Conservation (phyloP, 441 rosid genomes). For the Gossypium gossypioides region DNA sequence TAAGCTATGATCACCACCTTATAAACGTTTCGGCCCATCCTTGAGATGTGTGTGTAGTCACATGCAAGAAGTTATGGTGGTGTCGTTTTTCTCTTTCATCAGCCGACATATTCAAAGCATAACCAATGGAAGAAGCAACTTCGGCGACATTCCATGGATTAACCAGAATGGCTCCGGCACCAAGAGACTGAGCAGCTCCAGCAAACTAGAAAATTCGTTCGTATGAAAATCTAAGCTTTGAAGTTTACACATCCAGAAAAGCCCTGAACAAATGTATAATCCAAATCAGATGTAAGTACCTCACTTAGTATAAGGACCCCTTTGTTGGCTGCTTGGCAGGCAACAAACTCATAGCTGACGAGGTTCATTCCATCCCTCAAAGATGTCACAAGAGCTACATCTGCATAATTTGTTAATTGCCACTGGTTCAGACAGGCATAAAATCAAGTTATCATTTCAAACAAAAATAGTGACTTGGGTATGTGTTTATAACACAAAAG, state of each 20-base stretch:
- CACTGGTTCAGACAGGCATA: background rate
- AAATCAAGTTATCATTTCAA: background rate
- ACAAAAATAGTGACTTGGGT: background rate
- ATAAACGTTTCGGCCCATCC: slow-evolving; percentile 78
- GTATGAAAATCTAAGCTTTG: slow-evolving; percentile 1
- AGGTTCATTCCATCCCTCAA: slow-evolving; percentile 77
- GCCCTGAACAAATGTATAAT: background rate
- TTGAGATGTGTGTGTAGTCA: slow-evolving; percentile 65
- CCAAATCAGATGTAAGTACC: slow-evolving; percentile 24
- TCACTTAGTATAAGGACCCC: slow-evolving; percentile 73
- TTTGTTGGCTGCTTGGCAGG: slow-evolving; percentile 70
- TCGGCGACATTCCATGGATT: slow-evolving; percentile 71
- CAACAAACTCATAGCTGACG: slow-evolving; percentile 71
- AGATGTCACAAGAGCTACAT: slow-evolving; percentile 72
- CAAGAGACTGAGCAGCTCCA: slow-evolving; percentile 78
- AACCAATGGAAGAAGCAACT: slow-evolving; percentile 58
- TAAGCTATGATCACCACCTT: slow-evolving; percentile 29
- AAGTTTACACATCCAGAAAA: background rate
- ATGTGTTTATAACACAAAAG: slow-evolving; percentile 7
- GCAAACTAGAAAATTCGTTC: slow-evolving; percentile 45
- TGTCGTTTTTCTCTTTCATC: slow-evolving; percentile 67
- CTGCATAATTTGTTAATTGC: slow-evolving; percentile 21
- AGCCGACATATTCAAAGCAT: slow-evolving; percentile 62
- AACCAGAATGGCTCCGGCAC: slow-evolving; percentile 65
- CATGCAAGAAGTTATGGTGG: slow-evolving; percentile 53